phyloP scores from a whole-genome alignment of 371 early-diverging fungal species.

The Cokeromyces recurvatus region DNA sequence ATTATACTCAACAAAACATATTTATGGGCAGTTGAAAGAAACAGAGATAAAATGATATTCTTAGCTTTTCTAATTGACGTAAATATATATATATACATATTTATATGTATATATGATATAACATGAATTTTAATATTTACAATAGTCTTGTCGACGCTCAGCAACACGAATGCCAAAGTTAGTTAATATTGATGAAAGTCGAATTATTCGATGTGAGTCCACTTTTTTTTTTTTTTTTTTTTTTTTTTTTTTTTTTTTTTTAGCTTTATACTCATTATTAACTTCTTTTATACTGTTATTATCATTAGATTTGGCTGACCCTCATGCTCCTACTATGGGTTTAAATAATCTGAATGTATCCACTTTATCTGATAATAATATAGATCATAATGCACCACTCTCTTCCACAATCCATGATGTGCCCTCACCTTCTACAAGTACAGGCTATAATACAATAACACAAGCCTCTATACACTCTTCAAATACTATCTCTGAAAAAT shows the following conservation, averaged over 20 bases:
- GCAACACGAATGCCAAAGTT: constrained; percentile 35
- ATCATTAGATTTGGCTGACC: constrained; percentile 17
- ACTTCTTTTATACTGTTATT: too few species aligned
- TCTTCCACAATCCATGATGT: not conserved
- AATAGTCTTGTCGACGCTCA: constrained; percentile 36
- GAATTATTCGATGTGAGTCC: constrained; percentile 37
- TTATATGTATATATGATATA: not conserved
- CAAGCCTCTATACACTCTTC: too few species aligned
- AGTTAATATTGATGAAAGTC: constrained; percentile 42
- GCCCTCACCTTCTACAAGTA: constrained; percentile 11
- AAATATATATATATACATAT: constrained; percentile 7
- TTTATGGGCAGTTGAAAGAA: constrained; percentile 47
- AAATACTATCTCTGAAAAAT: too few species aligned
- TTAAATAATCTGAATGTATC: not conserved
- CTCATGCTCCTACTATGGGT: constrained; percentile 17
- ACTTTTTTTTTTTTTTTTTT: too few species aligned
- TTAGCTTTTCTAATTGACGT: constrained; percentile 45
- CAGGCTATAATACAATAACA: not conserved
- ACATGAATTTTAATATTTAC: not conserved
- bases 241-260: not conserved
- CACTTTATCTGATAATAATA: not conserved
- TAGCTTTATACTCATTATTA: too few species aligned
- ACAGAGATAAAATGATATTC: constrained; percentile 44
- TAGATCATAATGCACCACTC: constrained; percentile 2
- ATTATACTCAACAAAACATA: constrained; percentile 45